These are phyloP conservation scores for Jatropha curcas DNA, from an alignment of 345 rosid species.

Conservation along the genomic window DNA sequence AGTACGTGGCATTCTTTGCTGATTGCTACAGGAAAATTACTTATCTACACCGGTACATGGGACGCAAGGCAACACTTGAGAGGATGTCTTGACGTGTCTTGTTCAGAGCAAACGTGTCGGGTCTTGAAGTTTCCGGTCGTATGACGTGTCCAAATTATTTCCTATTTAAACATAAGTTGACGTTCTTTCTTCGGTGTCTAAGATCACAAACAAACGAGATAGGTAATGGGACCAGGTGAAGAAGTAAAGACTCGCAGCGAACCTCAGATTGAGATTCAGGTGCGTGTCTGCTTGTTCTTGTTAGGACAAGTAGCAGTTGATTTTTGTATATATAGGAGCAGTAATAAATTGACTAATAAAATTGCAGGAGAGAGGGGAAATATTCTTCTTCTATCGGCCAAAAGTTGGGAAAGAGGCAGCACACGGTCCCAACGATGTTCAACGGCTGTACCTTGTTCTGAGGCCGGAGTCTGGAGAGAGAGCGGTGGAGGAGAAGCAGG, in stretches of 20 bases:
- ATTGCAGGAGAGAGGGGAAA: conserved; percentile 70
- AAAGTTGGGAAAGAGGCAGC: conserved; percentile 69
- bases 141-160: not conserved
- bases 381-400: conserved; percentile 81
- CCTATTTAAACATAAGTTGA: too few species aligned
- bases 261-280: conserved; percentile 44
- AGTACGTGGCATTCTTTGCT: too few species aligned
- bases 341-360: too few species aligned
- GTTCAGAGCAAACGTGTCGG: not conserved
- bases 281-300: not conserved
- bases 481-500: conserved; percentile 58
- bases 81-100: not conserved
- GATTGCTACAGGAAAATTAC: too few species aligned
- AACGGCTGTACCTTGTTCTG: conserved; percentile 61
- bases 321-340: too few species aligned
- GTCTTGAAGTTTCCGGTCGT: not conserved
- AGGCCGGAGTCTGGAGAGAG: conserved; percentile 65
- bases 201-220: too few species aligned
- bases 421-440: conserved; percentile 59
- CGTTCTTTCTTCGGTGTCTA: too few species aligned
- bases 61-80: not conserved
- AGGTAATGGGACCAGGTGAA: conserved; percentile 43
- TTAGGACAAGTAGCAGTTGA: too few species aligned
- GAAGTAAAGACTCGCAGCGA: conserved; percentile 41
- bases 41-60: too few species aligned